Conservation (phyloP, 176 grass and related monocot genomes). For the Calamus simplicifolius region DNA sequence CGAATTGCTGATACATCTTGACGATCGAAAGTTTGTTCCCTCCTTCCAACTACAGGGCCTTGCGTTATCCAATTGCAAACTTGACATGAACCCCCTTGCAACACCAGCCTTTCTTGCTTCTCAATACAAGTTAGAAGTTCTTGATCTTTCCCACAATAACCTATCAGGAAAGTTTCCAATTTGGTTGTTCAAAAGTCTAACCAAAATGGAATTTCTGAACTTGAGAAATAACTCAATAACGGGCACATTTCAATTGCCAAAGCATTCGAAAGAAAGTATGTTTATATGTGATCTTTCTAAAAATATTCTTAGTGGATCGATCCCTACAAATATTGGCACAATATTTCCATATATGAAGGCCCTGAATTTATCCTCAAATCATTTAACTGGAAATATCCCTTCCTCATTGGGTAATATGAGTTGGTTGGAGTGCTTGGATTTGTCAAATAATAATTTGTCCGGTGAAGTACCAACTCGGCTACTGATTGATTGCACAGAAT, state of each 20-base stretch:
- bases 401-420: not conserved
- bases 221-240: conserved; percentile 23
- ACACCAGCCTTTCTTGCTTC: conserved; percentile 16
- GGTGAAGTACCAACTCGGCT: conserved; percentile 14
- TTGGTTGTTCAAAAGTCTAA: conserved; percentile 25
- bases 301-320: not conserved
- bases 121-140: conserved; percentile 1
- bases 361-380: conserved; percentile 19
- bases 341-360: not conserved
- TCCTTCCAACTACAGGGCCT: conserved; percentile 21
- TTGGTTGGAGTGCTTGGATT: not conserved
- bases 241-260: conserved; percentile 1
- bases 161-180: conserved; percentile 12
- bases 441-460: conserved; percentile 24
- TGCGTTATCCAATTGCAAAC: conserved; percentile 17
- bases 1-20: conserved; percentile 2
- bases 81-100: conserved; percentile 6
- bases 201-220: not conserved
- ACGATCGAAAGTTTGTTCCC: not conserved
- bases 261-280: conserved; percentile 1
- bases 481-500: not conserved
- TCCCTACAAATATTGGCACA: conserved; percentile 16
- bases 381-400: conserved; percentile 16
- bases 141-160: conserved; percentile 30
- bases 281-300: conserved; percentile 10